Conservation (phyloP, 768 basidiomycete species). For the Tricholoma sp. region DNA sequence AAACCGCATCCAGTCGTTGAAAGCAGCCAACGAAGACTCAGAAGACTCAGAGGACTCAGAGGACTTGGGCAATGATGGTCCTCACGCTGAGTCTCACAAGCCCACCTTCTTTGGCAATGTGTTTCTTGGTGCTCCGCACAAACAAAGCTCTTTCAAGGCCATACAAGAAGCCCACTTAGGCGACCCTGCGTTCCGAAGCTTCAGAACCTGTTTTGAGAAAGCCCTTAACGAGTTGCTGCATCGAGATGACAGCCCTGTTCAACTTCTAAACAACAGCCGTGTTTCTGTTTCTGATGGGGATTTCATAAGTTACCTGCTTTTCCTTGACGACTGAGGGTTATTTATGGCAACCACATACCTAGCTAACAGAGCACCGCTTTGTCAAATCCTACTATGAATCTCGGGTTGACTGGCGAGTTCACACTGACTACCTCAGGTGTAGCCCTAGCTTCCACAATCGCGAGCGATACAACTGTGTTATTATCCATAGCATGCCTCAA, state of each 20-base stretch:
- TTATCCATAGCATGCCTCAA: neutral
- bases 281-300: neutral
- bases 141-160: neutral
- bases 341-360: neutral
- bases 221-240: neutral
- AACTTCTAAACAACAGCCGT: neutral
- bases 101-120: neutral
- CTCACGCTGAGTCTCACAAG: no score
- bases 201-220: neutral
- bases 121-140: no score
- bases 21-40: no score
- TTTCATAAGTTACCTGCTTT: neutral
- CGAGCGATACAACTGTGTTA: constrained; percentile 9
- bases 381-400: constrained; percentile 17
- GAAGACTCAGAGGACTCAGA: neutral
- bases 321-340: no score
- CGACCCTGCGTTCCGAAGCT: neutral
- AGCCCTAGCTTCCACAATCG: constrained; percentile 11
- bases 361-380: constrained; percentile 3
- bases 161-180: constrained; percentile 1
- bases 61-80: no score
- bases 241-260: neutral
- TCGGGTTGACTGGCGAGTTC: constrained; percentile 12
- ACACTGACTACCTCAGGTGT: constrained; percentile 15
- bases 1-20: constrained; percentile 4